These are phyloP conservation scores for Manihot esculenta DNA, from an alignment of 441 rosid species.

Conservation along the genomic window DNA sequence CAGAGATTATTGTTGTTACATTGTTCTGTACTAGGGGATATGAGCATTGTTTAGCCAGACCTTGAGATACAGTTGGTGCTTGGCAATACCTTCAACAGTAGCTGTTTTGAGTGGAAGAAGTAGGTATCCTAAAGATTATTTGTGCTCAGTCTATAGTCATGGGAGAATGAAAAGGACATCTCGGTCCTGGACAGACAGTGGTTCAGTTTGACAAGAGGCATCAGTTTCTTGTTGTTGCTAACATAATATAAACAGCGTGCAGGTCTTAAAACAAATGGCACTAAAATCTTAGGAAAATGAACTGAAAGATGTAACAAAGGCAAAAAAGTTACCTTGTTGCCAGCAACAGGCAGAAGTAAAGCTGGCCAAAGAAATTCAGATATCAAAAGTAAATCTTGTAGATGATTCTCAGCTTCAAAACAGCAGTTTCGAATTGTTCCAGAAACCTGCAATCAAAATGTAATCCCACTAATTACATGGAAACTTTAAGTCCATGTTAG, in stretches of 20 bases:
- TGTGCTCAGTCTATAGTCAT: not conserved
- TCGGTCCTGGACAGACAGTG: not conserved
- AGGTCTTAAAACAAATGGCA: conserved; percentile 2
- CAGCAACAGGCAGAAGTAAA: conserved; percentile 86
- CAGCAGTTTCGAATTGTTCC: conserved; percentile 89
- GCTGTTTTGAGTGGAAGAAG: not conserved
- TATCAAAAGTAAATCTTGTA: conserved; percentile 74
- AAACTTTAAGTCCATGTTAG: conserved; percentile 9
- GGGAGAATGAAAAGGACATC: no score
- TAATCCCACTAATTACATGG: conserved; percentile 11
- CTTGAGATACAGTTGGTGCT: not conserved
- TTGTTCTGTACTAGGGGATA: not conserved
- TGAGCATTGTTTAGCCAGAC: not conserved
- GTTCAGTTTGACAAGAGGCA: not conserved
- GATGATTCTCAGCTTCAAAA: conserved; percentile 87
- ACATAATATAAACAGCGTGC: not conserved
- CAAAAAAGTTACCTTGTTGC: conserved; percentile 56
- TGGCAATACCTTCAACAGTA: not conserved
- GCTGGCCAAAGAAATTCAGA: conserved; percentile 97
- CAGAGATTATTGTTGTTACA: conserved; percentile 3
- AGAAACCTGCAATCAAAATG: conserved; percentile 57
- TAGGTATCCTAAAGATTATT: not conserved
- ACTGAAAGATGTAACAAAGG: conserved; percentile 2
- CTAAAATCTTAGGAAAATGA: not conserved
- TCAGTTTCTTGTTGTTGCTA: not conserved